Conservation (phyloP, 352 stramenopile genomes). For the Pythium rishiriense region DNA sequence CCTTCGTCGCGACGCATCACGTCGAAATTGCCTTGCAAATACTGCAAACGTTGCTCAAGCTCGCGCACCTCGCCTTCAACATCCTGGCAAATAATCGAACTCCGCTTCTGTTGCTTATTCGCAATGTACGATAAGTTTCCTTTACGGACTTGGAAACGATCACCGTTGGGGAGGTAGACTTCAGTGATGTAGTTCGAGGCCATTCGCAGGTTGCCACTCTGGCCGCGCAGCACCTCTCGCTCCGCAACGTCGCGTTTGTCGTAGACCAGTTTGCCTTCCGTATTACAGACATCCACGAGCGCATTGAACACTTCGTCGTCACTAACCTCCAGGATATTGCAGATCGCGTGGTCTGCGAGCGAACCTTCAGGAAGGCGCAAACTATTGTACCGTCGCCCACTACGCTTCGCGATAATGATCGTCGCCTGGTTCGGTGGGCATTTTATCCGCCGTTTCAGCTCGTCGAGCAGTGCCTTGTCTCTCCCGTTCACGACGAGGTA, state of each 20-base stretch:
- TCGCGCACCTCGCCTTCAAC: slow-evolving; percentile 66
- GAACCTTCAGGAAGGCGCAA: slow-evolving; percentile 56
- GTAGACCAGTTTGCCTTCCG: slow-evolving; percentile 75
- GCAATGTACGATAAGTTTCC: slow-evolving; percentile 84
- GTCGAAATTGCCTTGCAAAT: slow-evolving; percentile 46
- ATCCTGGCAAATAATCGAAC: slow-evolving; percentile 76
- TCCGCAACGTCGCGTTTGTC: slow-evolving; percentile 61
- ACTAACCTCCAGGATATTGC: slow-evolving; percentile 72
- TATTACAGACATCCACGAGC: slow-evolving; percentile 75
- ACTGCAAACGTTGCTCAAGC: slow-evolving; percentile 50
- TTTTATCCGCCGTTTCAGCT: slow-evolving; percentile 68
- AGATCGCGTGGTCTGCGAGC: slow-evolving; percentile 63
- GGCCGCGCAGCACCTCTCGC: slow-evolving; percentile 47
- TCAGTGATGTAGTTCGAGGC: slow-evolving; percentile 57
- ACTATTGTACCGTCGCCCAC: slow-evolving; percentile 49
- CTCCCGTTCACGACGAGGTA: slow-evolving; percentile 76
- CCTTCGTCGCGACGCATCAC: slow-evolving; percentile 55
- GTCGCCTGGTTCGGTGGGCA: slow-evolving; percentile 71
- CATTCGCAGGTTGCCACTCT: slow-evolving; percentile 64
- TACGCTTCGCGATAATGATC: slow-evolving; percentile 78
- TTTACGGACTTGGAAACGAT: slow-evolving; percentile 76
- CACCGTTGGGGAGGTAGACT: slow-evolving; percentile 65
- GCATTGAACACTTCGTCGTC: slow-evolving; percentile 84
- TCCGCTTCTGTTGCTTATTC: slow-evolving; percentile 62
- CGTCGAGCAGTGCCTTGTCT: slow-evolving; percentile 76